Conservation (phyloP, 305 asterid species). For the Solanum hybrid region DNA sequence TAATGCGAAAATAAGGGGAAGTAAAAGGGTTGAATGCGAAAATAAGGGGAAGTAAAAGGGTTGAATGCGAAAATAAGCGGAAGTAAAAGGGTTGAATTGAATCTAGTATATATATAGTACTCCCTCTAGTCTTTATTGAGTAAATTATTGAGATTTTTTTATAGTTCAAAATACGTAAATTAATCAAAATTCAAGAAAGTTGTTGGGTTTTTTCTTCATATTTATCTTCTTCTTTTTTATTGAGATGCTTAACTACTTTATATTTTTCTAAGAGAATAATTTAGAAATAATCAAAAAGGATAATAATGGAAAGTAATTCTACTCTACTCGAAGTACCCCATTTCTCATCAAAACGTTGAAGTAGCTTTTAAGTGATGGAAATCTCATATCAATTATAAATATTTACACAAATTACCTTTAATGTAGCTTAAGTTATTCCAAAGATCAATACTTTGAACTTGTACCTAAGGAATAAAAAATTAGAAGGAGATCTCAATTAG, state of each 20-base stretch:
- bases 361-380: not conserved
- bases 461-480: not conserved
- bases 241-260: too few relatives aligned
- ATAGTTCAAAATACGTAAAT: not conserved
- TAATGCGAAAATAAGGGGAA: not conserved
- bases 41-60: not conserved
- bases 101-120: not conserved
- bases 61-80: not conserved
- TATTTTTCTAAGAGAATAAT: too few relatives aligned
- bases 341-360: not conserved
- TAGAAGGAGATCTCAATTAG: not conserved
- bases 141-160: too few relatives aligned
- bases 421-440: not conserved
- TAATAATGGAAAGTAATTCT: not conserved
- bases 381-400: not conserved
- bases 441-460: not conserved
- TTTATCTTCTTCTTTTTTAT: too few relatives aligned
- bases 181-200: not conserved
- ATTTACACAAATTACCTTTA: not conserved
- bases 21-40: not conserved
- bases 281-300: not conserved
- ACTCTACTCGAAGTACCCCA: not conserved
- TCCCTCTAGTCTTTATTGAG: not conserved
- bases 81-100: not conserved
- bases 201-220: not conserved